Percentiles rank a stretch among this genome's conserved stretches.
These are phyloP conservation scores for Schizopora paradoxa DNA, from an alignment of 1,284 basidiomycete species.

Conservation along the genomic window DNA sequence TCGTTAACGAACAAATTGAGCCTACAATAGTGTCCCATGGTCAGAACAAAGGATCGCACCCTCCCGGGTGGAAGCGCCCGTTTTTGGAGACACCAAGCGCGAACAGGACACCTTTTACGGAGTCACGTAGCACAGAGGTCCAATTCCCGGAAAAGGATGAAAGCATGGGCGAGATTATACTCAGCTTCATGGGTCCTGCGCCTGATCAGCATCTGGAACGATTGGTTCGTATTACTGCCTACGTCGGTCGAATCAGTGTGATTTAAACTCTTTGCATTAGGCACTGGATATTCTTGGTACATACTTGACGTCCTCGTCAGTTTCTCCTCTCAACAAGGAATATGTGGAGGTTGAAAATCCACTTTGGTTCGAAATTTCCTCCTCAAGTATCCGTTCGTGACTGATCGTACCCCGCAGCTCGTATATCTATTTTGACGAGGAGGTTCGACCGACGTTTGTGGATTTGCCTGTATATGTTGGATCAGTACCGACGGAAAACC, in stretches of 20 bases:
- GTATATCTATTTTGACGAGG: constrained; percentile 82
- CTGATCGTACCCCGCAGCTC: constrained; percentile 43
- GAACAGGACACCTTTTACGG: constrained; percentile 49
- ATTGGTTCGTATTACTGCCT: constrained; percentile 43
- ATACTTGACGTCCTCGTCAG: constrained; percentile 87
- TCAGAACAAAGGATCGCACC: constrained; percentile 60
- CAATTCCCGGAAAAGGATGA: constrained; percentile 99
- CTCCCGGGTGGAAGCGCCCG: constrained; percentile 87
- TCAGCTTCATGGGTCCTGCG: constrained; percentile 78
- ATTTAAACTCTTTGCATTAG: constrained; percentile 29
- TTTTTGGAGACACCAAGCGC: constrained; percentile 88
- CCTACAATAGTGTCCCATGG: constrained; percentile 72
- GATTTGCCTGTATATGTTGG: constrained; percentile 78
- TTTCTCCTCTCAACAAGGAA: constrained; percentile 89
- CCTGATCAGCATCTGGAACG: constrained; percentile 72
- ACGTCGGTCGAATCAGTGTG: not conserved
- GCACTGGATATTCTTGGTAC: constrained; percentile 83
- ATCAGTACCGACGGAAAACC: constrained; percentile 78
- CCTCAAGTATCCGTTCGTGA: not conserved
- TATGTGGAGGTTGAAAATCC: constrained; percentile 92
- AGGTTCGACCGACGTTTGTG: constrained; percentile 69
- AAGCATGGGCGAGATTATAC: constrained; percentile 82
- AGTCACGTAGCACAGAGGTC: constrained; percentile 58
- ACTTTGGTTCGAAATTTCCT: constrained; percentile 54
- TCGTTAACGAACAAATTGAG: constrained; percentile 79